phyloP scores from a whole-genome alignment of 805 yeast species.

The Saccharomyces paradoxus region DNA sequence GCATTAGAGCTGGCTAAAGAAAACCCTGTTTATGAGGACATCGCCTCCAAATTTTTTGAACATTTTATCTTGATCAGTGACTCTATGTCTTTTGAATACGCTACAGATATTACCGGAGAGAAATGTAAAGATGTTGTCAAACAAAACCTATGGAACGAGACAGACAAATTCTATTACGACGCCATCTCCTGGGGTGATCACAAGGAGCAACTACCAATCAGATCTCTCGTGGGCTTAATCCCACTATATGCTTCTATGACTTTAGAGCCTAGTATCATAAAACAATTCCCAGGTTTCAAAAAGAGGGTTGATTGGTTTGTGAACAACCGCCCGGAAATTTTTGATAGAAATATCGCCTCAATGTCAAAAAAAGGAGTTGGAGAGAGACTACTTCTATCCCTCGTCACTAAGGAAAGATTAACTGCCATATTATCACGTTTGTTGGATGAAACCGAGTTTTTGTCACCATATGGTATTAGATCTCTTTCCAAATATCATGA shows the following conservation, averaged over 20 bases:
- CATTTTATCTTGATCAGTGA: conserved; percentile 88
- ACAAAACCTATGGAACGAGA: conserved; percentile 81
- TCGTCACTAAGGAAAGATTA: conserved; percentile 75
- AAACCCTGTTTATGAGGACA: conserved; percentile 81
- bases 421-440: conserved; percentile 65
- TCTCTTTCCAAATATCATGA: conserved; percentile 83
- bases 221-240: conserved; percentile 85
- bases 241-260: conserved; percentile 87
- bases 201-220: conserved; percentile 67
- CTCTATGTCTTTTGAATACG: conserved; percentile 68
- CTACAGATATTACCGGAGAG: conserved; percentile 25
- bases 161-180: conserved; percentile 83
- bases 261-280: conserved; percentile 73
- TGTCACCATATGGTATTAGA: conserved; percentile 79
- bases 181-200: conserved; percentile 74
- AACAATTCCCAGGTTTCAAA: conserved; percentile 73
- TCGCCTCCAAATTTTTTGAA: conserved; percentile 90
- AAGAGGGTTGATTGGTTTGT: conserved; percentile 80
- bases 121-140: conserved; percentile 37
- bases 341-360: conserved; percentile 81
- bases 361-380: conserved; percentile 76
- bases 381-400: conserved; percentile 67
- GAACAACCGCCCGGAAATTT: conserved; percentile 57
- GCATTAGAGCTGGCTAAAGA: conserved; percentile 84
- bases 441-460: conserved; percentile 81